Evolutionary conservation across 495 filamentous ascomycete genomes (phyloP).

Genomic region (Trichoderma orchidacearum): DNA sequence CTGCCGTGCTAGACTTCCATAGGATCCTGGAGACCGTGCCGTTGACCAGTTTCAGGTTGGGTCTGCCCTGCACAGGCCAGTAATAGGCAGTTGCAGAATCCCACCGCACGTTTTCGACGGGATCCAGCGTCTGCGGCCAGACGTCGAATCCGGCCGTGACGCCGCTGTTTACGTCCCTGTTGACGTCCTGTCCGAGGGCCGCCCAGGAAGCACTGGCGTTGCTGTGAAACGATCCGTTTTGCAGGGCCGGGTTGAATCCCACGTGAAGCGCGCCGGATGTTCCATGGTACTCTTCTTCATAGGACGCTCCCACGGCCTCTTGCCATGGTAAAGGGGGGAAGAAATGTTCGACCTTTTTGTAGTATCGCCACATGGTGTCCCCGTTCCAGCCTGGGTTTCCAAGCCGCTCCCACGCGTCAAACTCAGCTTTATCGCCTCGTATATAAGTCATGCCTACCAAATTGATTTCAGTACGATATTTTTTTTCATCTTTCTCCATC

Average conservation of each 20-base stretch:
- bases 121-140: constrained; percentile 24
- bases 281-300: constrained; percentile 32
- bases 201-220: constrained; percentile 13
- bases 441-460: constrained; percentile 39
- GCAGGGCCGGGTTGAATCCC: constrained; percentile 26
- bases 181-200: constrained; percentile 20
- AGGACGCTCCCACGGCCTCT: constrained; percentile 24
- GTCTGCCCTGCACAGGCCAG: constrained; percentile 22
- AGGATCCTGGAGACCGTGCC: constrained; percentile 22
- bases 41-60: constrained; percentile 18
- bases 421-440: constrained; percentile 38
- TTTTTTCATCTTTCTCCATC: neutral
- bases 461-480: neutral
- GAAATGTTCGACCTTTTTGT: constrained; percentile 30
- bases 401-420: constrained; percentile 42
- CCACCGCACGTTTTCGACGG: constrained; percentile 14
- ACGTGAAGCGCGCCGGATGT: constrained; percentile 30
- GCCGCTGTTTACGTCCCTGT: constrained; percentile 25
- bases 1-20: constrained; percentile 10
- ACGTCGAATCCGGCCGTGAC: constrained; percentile 23
- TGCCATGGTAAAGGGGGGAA: constrained; percentile 24
- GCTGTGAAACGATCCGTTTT: constrained; percentile 15
- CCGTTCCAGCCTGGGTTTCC: constrained; percentile 45
- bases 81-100: constrained; percentile 29
- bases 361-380: constrained; percentile 23